These are phyloP conservation scores for Apiospora marii DNA, from an alignment of 2,329 filamentous ascomycete genomes.

Conservation along the genomic window DNA sequence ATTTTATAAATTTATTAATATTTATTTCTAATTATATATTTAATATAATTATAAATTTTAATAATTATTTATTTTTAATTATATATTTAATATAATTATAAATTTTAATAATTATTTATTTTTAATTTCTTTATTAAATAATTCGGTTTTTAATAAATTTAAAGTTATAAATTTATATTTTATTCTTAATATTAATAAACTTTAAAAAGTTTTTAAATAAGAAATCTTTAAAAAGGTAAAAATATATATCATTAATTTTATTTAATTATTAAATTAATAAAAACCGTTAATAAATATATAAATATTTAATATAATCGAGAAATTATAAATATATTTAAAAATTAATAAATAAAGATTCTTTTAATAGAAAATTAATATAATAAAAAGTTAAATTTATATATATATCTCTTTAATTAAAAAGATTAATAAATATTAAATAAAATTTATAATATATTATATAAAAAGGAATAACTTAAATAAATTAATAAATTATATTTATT, in stretches of 20 bases:
- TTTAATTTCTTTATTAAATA: background rate
- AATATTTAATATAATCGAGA: background rate
- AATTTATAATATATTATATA: background rate
- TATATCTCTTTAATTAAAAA: background rate
- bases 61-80: background rate
- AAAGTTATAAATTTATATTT: background rate
- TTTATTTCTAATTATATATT: background rate
- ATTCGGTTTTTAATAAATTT: background rate
- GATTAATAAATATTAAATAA: background rate
- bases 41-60: background rate
- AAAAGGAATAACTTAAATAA: background rate
- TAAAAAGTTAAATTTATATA: background rate
- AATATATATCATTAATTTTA: background rate
- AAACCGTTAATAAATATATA: background rate
- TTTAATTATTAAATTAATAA: background rate
- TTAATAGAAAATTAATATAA: background rate
- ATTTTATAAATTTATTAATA: background rate
- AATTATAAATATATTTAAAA: background rate
- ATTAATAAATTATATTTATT: background rate
- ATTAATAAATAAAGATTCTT: background rate
- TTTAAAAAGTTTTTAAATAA: background rate
- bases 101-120: too few species aligned
- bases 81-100: too few species aligned
- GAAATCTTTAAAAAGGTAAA: background rate
- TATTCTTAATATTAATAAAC: background rate